Evolutionary conservation across 208 protist genomes (phyloP).

Genomic region (Balamuthia mandrillaris): DNA sequence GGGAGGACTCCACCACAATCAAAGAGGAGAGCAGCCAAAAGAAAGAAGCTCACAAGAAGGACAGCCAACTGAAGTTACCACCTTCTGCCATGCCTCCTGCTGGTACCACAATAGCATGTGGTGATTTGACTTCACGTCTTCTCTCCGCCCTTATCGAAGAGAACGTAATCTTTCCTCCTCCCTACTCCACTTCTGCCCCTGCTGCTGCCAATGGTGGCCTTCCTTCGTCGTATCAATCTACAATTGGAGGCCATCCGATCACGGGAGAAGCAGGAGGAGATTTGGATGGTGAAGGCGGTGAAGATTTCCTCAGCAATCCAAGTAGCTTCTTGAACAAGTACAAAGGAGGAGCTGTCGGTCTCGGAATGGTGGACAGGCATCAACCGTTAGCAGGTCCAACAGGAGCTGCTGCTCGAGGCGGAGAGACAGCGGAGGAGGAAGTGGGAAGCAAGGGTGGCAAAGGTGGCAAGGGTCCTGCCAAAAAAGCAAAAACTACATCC

Average conservation of each 20-base stretch:
- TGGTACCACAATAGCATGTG: too few species aligned
- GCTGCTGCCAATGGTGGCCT: too few species aligned
- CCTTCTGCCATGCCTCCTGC: too few species aligned
- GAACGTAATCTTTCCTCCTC: slow-evolving; percentile 17
- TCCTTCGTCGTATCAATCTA: too few species aligned
- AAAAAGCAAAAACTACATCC: too few species aligned
- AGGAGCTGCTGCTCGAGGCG: background rate
- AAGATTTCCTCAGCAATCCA: background rate
- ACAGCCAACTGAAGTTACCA: too few species aligned
- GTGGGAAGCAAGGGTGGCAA: background rate
- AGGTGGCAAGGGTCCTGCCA: background rate
- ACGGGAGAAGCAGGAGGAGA: background rate
- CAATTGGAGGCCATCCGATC: background rate
- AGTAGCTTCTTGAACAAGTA: background rate
- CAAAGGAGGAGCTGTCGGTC: background rate
- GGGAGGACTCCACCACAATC: too few species aligned
- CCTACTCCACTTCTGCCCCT: background rate
- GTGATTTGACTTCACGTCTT: slow-evolving; percentile 5
- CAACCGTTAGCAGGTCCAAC: background rate
- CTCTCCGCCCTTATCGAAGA: slow-evolving; percentile 10
- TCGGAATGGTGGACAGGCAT: background rate
- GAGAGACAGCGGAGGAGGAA: background rate
- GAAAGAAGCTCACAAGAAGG: too few species aligned
- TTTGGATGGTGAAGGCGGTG: background rate
- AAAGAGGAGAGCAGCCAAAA: too few species aligned